Base-by-base conservation (phyloP, 805 yeast genomes). In the Cyberlindnera maclurae region DNA sequence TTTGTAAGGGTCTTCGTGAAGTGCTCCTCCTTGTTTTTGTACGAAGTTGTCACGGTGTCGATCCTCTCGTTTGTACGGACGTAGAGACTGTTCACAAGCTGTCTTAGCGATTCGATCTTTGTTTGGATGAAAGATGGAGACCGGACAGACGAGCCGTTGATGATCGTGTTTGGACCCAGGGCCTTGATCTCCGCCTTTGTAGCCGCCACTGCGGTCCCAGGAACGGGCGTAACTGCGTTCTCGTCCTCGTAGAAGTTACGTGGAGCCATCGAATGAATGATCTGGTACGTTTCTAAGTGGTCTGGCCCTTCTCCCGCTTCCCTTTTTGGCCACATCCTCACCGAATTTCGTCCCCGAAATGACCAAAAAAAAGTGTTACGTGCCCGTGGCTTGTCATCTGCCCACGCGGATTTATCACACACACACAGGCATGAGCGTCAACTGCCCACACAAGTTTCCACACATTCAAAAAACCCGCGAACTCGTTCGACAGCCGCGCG, bases 1-100 rank as follows among this genome's bases (percentile, higher is more conserved):
- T 68, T 67, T 20, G 88, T 68, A 10, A 84, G 58, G 1, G 90
- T 79, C 24, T 67, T 57, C 8, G 84, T 71, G 36, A 83, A 77
- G 40, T 70, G 63, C 52, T 79, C 71, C 63, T 86, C 96, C 4
- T 72, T 69, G 17, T 63, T 58, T 50, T 77, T 71, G 49, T 75
- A 79, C 35, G 65, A 63, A 29, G 67, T 54, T 39, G 80, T 70
- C 7, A 69, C 67, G 13, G 62, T 62, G 45, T 78, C 71, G 38
- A 76, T 60, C 30, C 63, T 64, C 15, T 45, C 37, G 40, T 65
- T 65, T 4, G 72, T 52, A 20, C 35, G 18, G 26, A 33, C 37
- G 40, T 50, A 47, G 34, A 43, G 22, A 5, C 32, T 16, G 41
- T 55, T 49, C 13, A 55, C 18, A 36, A 62, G 51, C 38, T 67